Conservation (phyloP, 371 early-diverging fungal genomes). For the Polyrhizophydium stewartii region DNA sequence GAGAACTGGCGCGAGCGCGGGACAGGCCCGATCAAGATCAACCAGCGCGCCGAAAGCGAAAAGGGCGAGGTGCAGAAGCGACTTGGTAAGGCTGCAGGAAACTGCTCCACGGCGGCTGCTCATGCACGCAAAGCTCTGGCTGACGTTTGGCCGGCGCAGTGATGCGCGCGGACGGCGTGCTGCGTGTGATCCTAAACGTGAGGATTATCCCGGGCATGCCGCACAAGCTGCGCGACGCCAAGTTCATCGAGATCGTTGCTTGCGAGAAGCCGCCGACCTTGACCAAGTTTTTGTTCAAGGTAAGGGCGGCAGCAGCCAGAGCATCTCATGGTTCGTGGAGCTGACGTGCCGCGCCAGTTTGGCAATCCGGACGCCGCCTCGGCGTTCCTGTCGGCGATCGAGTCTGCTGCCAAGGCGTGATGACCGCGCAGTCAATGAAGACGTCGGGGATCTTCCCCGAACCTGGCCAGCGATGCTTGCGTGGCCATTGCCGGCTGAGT, state of each 20-base stretch:
- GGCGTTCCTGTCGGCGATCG: too few relatives aligned
- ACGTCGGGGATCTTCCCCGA: too few relatives aligned
- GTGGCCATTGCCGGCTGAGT: too few relatives aligned
- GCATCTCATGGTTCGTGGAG: too few relatives aligned
- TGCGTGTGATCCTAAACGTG: constrained; percentile 1
- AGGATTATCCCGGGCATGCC: background rate
- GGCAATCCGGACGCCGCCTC: too few relatives aligned
- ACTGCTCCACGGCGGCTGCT: background rate
- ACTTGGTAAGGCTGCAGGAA: background rate
- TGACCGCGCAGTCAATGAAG: too few relatives aligned
- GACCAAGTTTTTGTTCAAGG: background rate
- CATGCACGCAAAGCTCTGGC: background rate
- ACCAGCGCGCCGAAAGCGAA: background rate
- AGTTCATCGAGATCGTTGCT: background rate
- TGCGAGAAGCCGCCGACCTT: background rate
- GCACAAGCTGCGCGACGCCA: background rate
- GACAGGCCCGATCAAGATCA: background rate
- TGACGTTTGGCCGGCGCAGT: background rate
- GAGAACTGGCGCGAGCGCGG: constrained; percentile 8
- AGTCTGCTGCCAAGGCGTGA: too few relatives aligned
- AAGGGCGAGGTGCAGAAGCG: background rate
- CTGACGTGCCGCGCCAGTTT: too few relatives aligned
- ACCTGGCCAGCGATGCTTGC: too few relatives aligned
- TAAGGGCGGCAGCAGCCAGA: background rate
- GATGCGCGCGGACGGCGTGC: constrained; percentile 3